Conservation (phyloP, 2,329 filamentous ascomycete species). For the Fusarium xylarioides region DNA sequence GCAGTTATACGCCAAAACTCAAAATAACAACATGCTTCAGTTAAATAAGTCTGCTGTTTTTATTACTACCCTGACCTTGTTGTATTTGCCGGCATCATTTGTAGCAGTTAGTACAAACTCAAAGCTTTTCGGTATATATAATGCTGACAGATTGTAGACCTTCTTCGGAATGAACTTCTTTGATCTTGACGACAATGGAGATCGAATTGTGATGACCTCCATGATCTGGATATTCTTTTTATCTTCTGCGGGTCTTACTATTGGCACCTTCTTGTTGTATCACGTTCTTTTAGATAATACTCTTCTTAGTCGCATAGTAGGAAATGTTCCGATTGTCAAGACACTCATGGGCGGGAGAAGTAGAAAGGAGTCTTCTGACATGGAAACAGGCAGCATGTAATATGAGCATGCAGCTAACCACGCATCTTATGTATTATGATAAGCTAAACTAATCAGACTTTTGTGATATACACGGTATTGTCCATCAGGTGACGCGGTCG, state of each 20-base stretch:
- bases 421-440: neutral
- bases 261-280: neutral
- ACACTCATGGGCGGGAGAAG: neutral
- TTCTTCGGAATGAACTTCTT: neutral
- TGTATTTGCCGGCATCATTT: neutral
- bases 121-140: rapidly evolving
- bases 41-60: neutral
- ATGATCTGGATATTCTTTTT: neutral
- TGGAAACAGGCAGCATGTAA: neutral
- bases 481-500: neutral
- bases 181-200: neutral
- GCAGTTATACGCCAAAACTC: neutral
- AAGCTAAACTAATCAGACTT: neutral
- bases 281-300: neutral
- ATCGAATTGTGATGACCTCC: neutral
- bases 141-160: neutral
- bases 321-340: neutral
- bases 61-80: neutral
- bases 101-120: neutral
- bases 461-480: neutral
- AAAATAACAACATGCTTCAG: neutral
- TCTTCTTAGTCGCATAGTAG: neutral
- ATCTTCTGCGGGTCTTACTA: neutral
- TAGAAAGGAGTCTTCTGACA: neutral
- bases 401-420: neutral